Evolutionary conservation across 345 rosid species (phyloP), one percentile per base, ranked within the genome.

Genomic region (Pelargonium nanum): DNA sequence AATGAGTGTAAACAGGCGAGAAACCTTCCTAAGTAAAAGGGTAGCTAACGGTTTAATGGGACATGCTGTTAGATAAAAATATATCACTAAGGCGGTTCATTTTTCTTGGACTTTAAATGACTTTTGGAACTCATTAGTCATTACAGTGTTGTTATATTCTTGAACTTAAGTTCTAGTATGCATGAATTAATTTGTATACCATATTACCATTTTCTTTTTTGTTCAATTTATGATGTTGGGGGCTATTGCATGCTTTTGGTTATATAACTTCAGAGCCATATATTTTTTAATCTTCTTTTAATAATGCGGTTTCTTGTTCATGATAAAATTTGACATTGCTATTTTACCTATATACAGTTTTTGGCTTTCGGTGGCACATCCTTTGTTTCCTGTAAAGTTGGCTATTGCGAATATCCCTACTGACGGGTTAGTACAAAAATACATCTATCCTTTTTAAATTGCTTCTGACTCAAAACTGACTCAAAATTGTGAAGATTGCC

Each of bases 401-500:
- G 61, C 71, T 59, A 51, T 78, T 55, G 63, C 85, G 9, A 74
- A 55, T 74, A 64, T 83, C 65, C 86, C 91, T 58, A 54, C 82
- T 60, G 97, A 93, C 69, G 95, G 91, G 98, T 89, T 67, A 77
- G 89, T 77, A n/a, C n/a, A n/a, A n/a, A n/a, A n/a, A n/a, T n/a
- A n/a, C n/a, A n/a, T n/a, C n/a, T n/a, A n/a, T n/a, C n/a, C 53
- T 34, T 68, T 3, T 40, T 40, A 12, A 40, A 15, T 40, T 40
- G 48, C 15, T 7, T 40, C 48, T 40, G 48, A 40, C 48, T 57
- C 15, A 7, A 56, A 20, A 54, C 26, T 20, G 26, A 3, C 28
- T 28, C 51, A 58, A 23, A 15, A n/a, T 40, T 40, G 23, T 56
- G 21, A 57, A 34, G 48, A 17, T 17, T 40, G 48, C 13, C 48